phyloP scores from a whole-genome alignment of 2,329 filamentous ascomycete species.

The Coccinonectria pachysandricola region DNA sequence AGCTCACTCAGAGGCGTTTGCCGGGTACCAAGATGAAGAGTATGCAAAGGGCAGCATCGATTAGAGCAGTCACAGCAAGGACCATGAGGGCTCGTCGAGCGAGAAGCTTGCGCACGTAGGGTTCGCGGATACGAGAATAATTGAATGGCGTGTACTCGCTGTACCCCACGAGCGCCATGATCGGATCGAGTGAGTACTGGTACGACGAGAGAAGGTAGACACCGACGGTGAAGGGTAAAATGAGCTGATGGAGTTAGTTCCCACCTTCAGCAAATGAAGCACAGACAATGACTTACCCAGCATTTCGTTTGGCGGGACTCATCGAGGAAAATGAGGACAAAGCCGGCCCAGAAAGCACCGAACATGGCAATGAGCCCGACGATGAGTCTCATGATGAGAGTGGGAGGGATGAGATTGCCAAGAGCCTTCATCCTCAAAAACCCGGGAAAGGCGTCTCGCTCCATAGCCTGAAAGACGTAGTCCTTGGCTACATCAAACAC shows the following conservation, averaged over 20 bases:
- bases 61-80: conserved; percentile 60
- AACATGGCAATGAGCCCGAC: conserved; percentile 76
- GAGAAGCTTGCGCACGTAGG: conserved; percentile 79
- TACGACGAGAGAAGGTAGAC: conserved; percentile 85
- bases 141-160: conserved; percentile 96
- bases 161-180: conserved; percentile 77
- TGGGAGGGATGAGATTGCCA: conserved; percentile 88
- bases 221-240: conserved; percentile 84
- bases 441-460: conserved; percentile 95
- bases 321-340: conserved; percentile 85
- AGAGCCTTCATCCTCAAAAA: conserved; percentile 92
- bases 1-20: conserved; percentile 45
- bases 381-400: conserved; percentile 75
- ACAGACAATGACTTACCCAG: conserved; percentile 62
- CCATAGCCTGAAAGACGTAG: conserved; percentile 99
- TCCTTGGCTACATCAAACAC: conserved; percentile 97
- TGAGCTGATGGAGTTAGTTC: conserved; percentile 32
- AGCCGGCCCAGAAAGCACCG: conserved; percentile 86
- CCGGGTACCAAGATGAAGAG: conserved; percentile 94
- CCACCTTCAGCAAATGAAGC: not conserved
- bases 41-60: conserved; percentile 74
- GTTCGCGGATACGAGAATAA: conserved; percentile 79
- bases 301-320: conserved; percentile 62
- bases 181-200: conserved; percentile 88
- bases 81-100: conserved; percentile 77